Evolutionary conservation across 139 green algal species (phyloP).

Genomic region (Chlorella sp.): DNA sequence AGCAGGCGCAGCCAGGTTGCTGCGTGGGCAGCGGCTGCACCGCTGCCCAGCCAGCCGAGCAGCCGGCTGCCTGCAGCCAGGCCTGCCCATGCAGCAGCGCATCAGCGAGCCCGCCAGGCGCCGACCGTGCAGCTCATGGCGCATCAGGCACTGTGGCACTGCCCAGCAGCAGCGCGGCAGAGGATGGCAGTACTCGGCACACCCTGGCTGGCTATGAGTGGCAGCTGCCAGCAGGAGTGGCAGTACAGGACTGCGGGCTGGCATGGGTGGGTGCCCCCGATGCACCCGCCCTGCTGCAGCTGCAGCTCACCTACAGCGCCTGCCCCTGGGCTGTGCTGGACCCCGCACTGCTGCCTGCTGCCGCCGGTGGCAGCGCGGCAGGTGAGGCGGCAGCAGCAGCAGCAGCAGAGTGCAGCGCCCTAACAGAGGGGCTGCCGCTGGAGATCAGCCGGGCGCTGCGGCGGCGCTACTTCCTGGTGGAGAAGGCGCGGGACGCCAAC

Average conservation of each 20-base stretch:
- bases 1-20: neutral
- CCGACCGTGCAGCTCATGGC: neutral
- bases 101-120: neutral
- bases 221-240: slow-evolving; percentile 9
- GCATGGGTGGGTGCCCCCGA: slow-evolving; percentile 70
- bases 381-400: neutral
- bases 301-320: slow-evolving; percentile 74
- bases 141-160: neutral
- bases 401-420: neutral
- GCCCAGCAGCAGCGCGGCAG: too few relatives aligned
- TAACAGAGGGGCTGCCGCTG: slow-evolving; percentile 40
- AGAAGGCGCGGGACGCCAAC: slow-evolving; percentile 83
- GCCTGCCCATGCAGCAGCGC: slow-evolving; percentile 5
- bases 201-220: slow-evolving; percentile 49
- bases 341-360: slow-evolving; percentile 30
- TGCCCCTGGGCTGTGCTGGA: slow-evolving; percentile 61
- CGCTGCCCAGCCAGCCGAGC: neutral
- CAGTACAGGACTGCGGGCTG: slow-evolving; percentile 30
- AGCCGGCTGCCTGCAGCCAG: neutral
- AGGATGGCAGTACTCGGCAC: neutral
- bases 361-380: neutral
- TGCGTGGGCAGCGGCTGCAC: neutral
- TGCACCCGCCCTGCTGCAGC: slow-evolving; percentile 58
- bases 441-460: slow-evolving; percentile 49
- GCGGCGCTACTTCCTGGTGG: slow-evolving; percentile 85